Conservation (phyloP, 2,329 filamentous ascomycete genomes). For the Salinomyces thailandicus region DNA sequence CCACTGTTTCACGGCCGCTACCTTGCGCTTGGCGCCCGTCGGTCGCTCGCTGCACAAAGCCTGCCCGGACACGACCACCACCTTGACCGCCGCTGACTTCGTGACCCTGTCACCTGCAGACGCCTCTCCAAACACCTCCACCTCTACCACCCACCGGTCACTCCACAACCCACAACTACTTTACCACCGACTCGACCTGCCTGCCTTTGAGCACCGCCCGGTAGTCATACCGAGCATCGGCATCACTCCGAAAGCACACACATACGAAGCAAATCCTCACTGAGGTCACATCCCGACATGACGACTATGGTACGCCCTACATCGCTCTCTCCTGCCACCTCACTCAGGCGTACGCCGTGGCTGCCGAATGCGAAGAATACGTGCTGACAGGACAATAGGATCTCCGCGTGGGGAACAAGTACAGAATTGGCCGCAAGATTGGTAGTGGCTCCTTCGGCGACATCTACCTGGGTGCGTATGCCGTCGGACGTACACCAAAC, state of each 20-base stretch:
- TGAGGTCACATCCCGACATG: conserved; percentile 36
- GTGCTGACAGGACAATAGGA: conserved; percentile 52
- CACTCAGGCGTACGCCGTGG: conserved; percentile 17
- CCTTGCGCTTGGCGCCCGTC: conserved; percentile 2
- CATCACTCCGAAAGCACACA: conserved; percentile 4
- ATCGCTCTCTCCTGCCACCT: background rate
- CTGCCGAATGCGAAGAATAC: conserved; percentile 1
- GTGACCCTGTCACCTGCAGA: conserved; percentile 1
- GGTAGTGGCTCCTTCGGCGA: conserved; percentile 96
- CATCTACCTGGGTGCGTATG: conserved; percentile 69
- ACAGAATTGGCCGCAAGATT: conserved; percentile 98
- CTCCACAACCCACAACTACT: no score
- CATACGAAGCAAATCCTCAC: conserved; percentile 12
- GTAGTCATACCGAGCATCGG: conserved; percentile 20
- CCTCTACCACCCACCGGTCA: no score
- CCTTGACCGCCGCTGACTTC: conserved; percentile 2
- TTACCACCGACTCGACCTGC: no score
- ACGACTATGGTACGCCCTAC: conserved; percentile 50
- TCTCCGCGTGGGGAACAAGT: conserved; percentile 98
- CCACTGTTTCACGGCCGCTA: conserved; percentile 1
- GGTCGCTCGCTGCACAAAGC: conserved; percentile 1
- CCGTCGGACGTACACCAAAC: conserved; percentile 1
- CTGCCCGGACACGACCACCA: background rate
- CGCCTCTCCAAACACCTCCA: conserved; percentile 3
- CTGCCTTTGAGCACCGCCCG: conserved; percentile 6